A percentile compares a stretch with the other conserved stretches of the same genome.
phyloP scores from a whole-genome alignment of 176 grass and related monocot species.

The Puccinellia tenuiflora region DNA sequence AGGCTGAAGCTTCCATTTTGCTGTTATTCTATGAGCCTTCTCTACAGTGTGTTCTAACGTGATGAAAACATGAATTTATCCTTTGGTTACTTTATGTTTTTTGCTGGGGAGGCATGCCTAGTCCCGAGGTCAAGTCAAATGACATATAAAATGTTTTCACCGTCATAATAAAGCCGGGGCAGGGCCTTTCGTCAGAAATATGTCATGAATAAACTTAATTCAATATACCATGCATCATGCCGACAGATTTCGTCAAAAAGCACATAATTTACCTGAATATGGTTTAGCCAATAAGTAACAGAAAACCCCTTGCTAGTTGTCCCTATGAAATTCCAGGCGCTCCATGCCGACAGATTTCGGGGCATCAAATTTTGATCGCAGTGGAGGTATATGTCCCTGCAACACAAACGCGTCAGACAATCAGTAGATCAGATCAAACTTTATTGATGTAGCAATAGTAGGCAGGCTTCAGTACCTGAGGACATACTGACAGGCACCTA shows the following conservation, averaged over 20 bases:
- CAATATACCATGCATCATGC: background rate
- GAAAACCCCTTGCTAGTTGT: background rate
- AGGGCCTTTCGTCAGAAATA: background rate
- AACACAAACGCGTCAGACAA: background rate
- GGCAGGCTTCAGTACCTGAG: background rate
- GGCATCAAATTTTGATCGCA: background rate
- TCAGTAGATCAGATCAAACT: background rate
- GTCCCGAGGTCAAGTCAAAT: background rate
- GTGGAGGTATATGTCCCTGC: background rate
- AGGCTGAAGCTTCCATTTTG: background rate
- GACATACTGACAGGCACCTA: background rate
- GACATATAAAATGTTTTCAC: background rate
- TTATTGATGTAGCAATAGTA: background rate
- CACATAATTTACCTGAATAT: background rate
- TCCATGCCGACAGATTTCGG: background rate
- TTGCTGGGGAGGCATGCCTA: background rate
- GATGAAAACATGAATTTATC: background rate
- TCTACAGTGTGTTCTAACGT: background rate
- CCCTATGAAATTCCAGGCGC: background rate
- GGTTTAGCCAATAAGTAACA: slow-evolving; percentile 1
- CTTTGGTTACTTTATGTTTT: background rate
- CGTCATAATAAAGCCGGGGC: background rate
- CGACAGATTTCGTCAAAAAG: too few species aligned
- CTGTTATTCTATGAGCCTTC: background rate
- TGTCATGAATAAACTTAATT: background rate